Conservation (phyloP, 257 asterid species). For the Forsythia suspensa region DNA sequence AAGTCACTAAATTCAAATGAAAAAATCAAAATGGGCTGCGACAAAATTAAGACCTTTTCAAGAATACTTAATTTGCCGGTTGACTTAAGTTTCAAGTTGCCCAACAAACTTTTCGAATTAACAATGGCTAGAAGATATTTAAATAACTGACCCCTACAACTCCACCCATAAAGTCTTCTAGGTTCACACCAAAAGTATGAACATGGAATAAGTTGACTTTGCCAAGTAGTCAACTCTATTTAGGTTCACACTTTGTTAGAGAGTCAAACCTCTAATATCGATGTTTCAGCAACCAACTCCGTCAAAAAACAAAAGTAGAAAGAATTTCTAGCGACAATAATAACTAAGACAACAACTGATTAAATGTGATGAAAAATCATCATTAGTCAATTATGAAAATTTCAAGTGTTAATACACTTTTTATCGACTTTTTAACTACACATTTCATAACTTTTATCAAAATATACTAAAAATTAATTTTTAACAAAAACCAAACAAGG, state of each 20-base stretch:
- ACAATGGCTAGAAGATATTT: conserved; percentile 22
- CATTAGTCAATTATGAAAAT: too few species aligned
- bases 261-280: conserved; percentile 10
- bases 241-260: background rate
- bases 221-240: background rate
- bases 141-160: background rate
- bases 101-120: background rate
- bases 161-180: conserved; percentile 25
- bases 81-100: conserved; percentile 9
- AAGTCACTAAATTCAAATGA: background rate
- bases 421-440: too few species aligned
- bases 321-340: background rate
- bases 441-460: too few species aligned
- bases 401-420: too few species aligned
- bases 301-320: background rate
- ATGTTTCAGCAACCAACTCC: background rate
- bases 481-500: too few species aligned
- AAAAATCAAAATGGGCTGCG: conserved; percentile 18
- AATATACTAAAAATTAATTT: too few species aligned
- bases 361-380: too few species aligned
- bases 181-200: conserved; percentile 26
- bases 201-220: conserved; percentile 17
- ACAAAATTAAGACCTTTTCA: background rate
- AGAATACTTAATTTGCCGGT: background rate
- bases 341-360: background rate